Conservation (phyloP, 2,329 filamentous ascomycete species). For the Cercospora berteroae region DNA sequence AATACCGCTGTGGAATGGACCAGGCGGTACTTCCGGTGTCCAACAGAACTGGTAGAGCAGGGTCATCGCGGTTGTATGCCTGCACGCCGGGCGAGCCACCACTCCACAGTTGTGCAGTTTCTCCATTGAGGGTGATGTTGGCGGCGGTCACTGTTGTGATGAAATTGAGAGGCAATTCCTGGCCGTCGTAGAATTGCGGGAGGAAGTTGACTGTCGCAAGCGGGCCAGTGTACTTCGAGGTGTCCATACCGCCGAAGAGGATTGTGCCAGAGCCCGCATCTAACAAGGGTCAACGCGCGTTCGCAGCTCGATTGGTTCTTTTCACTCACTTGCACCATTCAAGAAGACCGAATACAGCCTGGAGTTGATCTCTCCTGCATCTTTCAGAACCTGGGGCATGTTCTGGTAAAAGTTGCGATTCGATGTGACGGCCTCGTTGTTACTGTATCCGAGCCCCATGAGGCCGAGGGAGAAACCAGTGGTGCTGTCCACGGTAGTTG, state of each 20-base stretch:
- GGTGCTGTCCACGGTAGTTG: conserved; percentile 29
- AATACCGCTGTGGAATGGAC: conserved; percentile 28
- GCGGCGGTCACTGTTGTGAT: conserved; percentile 34
- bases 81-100: conserved; percentile 21
- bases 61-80: conserved; percentile 24
- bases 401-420: conserved; percentile 32
- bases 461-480: conserved; percentile 35
- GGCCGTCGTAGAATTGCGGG: conserved; percentile 20
- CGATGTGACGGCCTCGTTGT: conserved; percentile 30
- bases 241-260: conserved; percentile 40
- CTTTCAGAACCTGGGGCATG: conserved; percentile 34
- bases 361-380: conserved; percentile 34
- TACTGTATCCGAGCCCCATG: conserved; percentile 36
- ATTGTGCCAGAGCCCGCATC: conserved; percentile 32
- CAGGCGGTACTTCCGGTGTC: conserved; percentile 37
- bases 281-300: background rate
- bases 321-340: conserved; percentile 28
- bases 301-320: too few species aligned
- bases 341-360: conserved; percentile 37
- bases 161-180: conserved; percentile 27
- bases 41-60: conserved; percentile 32
- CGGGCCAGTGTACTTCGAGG: conserved; percentile 32
- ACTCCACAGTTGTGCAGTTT: conserved; percentile 25
- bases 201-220: conserved; percentile 36
- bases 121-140: conserved; percentile 22